Evolutionary conservation across 768 basidiomycete species (phyloP).

Genomic region (Suillus alpinus): DNA sequence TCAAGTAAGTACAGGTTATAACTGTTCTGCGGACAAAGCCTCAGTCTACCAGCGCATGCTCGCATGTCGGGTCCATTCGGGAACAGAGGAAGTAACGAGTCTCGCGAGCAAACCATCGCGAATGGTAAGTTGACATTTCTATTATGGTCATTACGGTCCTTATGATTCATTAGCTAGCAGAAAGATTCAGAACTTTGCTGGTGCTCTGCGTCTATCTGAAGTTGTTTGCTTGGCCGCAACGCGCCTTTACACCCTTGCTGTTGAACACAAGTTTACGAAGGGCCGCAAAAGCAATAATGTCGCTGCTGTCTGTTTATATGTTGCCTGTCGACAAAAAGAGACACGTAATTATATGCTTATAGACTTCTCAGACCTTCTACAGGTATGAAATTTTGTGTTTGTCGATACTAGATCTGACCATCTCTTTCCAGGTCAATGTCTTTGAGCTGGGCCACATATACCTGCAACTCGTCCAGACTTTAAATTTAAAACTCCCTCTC

Average conservation of each 20-base stretch:
- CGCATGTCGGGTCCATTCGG: conserved; percentile 82
- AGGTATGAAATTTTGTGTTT: conserved; percentile 42
- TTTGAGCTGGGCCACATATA: conserved; percentile 97
- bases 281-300: conserved; percentile 91
- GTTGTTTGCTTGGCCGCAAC: conserved; percentile 77
- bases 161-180: conserved; percentile 55
- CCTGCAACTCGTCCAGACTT: conserved; percentile 86
- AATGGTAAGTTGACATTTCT: conserved; percentile 55
- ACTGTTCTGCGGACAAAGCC: neutral
- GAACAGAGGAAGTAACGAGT: conserved; percentile 74
- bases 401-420: neutral
- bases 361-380: conserved; percentile 95
- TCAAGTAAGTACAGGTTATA: conserved; percentile 61
- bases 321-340: conserved; percentile 89
- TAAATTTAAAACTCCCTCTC: conserved; percentile 81
- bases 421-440: conserved; percentile 76
- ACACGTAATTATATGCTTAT: conserved; percentile 96
- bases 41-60: conserved; percentile 59
- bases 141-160: neutral
- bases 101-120: conserved; percentile 86
- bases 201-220: conserved; percentile 74
- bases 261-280: conserved; percentile 92
- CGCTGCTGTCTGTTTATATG: conserved; percentile 93
- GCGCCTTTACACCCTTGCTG: conserved; percentile 88
- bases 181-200: conserved; percentile 81